Base-by-base conservation (phyloP, 148 eudicot species). In the Suaeda aralocaspica region DNA sequence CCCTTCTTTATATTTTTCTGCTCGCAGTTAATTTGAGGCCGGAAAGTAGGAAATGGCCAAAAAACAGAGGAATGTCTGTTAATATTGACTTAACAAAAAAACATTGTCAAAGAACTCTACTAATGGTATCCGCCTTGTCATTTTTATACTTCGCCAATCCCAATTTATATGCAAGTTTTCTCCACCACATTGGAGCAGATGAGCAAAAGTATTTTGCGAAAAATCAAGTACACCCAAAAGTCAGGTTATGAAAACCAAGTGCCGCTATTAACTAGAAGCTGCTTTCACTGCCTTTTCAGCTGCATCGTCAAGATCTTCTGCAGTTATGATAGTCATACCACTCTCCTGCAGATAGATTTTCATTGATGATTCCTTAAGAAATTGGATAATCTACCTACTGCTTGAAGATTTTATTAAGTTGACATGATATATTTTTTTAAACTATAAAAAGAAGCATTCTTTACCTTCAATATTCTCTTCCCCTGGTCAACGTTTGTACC, bases 401-500 rank as follows among this genome's bases (percentile, higher is more conserved):
- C 22, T 49, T 46, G 44, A 57, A 41, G 12, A 8, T 24, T n/a
- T 22, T 31, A 49, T 28, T 6, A 13, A 30, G 30, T 6, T 9
- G 1, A 53, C 22, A 36, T 36, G 41, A 36, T 36, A 36, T 36
- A 3, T 36, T 4, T 36, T 36, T 36, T 39, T 6, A 44, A 46
- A 61, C 24, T 3, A 36, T 33, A 14, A 33, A 9, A 7, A 19
- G 24, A 0, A 34, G 29, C 46, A 62, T 28, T 46, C 2, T 36
- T 80, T 80, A 93, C 96, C 97, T 87, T 87, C 50, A 87, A 84
- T 66, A 94, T 94, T 72, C 97, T 87, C 86, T 89, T 91, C 59
- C 99, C 99, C 74, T 89, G 93, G 73, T 94, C 99, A 30, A 94
- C 99, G 73, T 94, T 94, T 64, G 99, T 91, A 22, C 99, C 97